Percentiles rank a stretch among this genome's conserved stretches.
Evolutionary conservation across 768 basidiomycete species (phyloP).

Genomic region (Lentinula detonsa): DNA sequence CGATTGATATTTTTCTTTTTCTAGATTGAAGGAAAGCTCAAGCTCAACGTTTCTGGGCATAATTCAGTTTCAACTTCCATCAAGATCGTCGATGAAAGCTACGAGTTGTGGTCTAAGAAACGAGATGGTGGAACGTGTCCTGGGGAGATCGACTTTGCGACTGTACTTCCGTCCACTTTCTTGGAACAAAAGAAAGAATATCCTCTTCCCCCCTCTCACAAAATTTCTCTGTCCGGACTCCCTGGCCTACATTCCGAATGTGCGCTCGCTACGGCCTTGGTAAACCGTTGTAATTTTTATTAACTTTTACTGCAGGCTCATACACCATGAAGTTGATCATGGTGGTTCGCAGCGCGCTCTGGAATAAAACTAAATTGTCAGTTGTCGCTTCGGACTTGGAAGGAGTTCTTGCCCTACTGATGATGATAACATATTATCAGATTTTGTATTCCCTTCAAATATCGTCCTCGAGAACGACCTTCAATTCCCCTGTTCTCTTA

Average conservation of each 20-base stretch:
- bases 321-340: slow-evolving; percentile 43
- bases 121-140: background rate
- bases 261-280: background rate
- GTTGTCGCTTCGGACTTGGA: background rate
- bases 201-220: slow-evolving; percentile 1
- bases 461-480: slow-evolving; percentile 9
- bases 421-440: background rate
- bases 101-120: slow-evolving; percentile 3
- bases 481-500: slow-evolving; percentile 1
- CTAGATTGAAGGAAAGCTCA: slow-evolving; percentile 2
- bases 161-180: slow-evolving; percentile 1
- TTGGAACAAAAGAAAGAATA: background rate
- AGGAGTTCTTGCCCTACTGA: background rate
- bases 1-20: background rate
- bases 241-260: slow-evolving; percentile 34
- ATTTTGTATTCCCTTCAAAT: slow-evolving; percentile 8
- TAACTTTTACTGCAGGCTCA: background rate
- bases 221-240: background rate
- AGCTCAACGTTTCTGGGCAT: background rate
- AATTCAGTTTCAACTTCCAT: background rate
- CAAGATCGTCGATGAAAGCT: slow-evolving; percentile 1
- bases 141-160: background rate
- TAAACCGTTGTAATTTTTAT: background rate
- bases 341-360: slow-evolving; percentile 31
- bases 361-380: slow-evolving; percentile 42